Percentiles rank a stretch among this genome's conserved stretches.
Conservation (phyloP, 108 stramenopile species). For the Nitzschia palea region DNA sequence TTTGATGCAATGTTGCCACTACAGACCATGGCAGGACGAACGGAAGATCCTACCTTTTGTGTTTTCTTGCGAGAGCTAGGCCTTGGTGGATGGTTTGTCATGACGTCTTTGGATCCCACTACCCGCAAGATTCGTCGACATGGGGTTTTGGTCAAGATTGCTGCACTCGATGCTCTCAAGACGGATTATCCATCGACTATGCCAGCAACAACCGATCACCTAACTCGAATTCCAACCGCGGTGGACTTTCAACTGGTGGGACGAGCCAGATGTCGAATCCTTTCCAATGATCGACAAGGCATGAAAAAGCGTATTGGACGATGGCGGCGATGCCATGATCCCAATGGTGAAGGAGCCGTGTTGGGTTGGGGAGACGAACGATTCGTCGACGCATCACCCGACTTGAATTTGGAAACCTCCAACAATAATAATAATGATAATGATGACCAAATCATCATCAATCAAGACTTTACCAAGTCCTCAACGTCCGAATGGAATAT, state of each 20-base stretch:
- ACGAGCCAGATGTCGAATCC: conserved; percentile 27
- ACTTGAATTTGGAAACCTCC: neutral
- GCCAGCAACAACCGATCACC: neutral
- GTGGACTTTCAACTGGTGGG: conserved; percentile 62
- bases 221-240: conserved; percentile 40
- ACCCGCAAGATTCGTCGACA: conserved; percentile 47
- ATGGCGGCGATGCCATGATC: conserved; percentile 66
- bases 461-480: neutral
- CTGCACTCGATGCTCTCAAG: conserved; percentile 39
- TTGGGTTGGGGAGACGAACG: conserved; percentile 67
- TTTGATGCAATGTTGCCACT: conserved; percentile 61
- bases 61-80: conserved; percentile 42
- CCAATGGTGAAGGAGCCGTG: conserved; percentile 61
- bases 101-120: conserved; percentile 46
- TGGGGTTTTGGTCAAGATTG: conserved; percentile 50
- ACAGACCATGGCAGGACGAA: conserved; percentile 51
- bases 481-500: neutral
- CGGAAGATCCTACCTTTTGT: conserved; percentile 62
- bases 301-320: conserved; percentile 56
- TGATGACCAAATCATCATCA: neutral
- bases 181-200: conserved; percentile 8
- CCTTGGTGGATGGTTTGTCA: conserved; percentile 62
- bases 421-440: neutral
- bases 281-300: neutral
- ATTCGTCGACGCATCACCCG: conserved; percentile 38